phyloP scores from a whole-genome alignment of 2,329 filamentous ascomycete species.

The Fonsecaea nubica region DNA sequence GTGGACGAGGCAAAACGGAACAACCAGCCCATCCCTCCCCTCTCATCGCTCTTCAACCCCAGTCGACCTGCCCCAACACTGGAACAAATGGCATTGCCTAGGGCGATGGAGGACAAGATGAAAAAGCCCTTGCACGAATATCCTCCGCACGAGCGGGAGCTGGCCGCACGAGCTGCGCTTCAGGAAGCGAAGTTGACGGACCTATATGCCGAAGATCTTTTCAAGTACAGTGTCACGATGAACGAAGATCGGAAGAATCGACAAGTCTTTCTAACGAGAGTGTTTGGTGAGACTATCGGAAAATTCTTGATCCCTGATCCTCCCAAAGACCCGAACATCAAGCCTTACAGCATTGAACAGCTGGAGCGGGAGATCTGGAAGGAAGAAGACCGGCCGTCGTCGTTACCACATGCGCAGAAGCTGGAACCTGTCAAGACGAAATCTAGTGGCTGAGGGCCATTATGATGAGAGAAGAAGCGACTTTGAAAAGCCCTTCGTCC shows the following conservation, averaged over 20 bases:
- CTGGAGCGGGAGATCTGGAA: conserved; percentile 39
- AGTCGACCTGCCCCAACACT: conserved; percentile 43
- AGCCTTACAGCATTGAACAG: conserved; percentile 33
- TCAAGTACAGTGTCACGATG: conserved; percentile 37
- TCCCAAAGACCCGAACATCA: conserved; percentile 37
- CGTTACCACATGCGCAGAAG: background rate
- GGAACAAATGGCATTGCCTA: conserved; percentile 42
- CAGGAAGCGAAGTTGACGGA: conserved; percentile 39
- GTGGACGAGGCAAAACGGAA: conserved; percentile 65
- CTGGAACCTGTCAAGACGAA: background rate
- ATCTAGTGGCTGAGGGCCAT: conserved; percentile 4
- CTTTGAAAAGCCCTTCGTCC: background rate
- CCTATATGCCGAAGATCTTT: conserved; percentile 38
- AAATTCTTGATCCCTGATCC: conserved; percentile 41
- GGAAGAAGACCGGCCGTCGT: conserved; percentile 17
- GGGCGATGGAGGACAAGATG: conserved; percentile 35
- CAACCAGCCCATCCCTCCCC: conserved; percentile 51
- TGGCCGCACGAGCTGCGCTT: conserved; percentile 46
- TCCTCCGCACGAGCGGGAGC: conserved; percentile 55
- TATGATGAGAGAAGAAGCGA: background rate
- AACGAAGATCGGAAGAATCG: conserved; percentile 38
- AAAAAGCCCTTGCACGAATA: conserved; percentile 50
- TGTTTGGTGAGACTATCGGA: conserved; percentile 39
- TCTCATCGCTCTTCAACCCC: conserved; percentile 54
- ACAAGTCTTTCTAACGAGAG: conserved; percentile 37